phyloP scores from a whole-genome alignment of 2,329 filamentous ascomycete genomes.

The Whalleya microplaca region DNA sequence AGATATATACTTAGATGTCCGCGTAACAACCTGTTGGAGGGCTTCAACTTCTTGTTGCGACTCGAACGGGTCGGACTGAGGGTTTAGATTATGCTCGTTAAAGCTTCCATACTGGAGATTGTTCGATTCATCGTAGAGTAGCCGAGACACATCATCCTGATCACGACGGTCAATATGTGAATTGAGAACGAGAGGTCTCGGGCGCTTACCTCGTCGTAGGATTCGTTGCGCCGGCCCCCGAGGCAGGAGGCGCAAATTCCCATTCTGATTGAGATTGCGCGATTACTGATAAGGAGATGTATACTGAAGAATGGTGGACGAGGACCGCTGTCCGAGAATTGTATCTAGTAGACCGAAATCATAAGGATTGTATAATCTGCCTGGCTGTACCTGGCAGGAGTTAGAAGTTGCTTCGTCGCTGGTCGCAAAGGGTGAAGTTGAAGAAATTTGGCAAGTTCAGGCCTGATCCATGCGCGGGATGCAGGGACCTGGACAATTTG shows the following conservation, averaged over 20 bases:
- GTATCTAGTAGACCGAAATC: conserved; percentile 25
- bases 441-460: conserved; percentile 20
- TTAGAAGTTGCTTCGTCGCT: conserved; percentile 31
- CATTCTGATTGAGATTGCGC: conserved; percentile 44
- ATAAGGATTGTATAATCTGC: conserved; percentile 42
- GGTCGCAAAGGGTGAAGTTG: conserved; percentile 29
- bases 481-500: not conserved
- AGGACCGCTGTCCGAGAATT: conserved; percentile 29
- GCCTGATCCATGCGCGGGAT: conserved; percentile 11
- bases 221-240: conserved; percentile 53
- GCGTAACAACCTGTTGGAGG: conserved; percentile 64
- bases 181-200: not conserved
- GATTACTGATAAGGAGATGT: conserved; percentile 8
- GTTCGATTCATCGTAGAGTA: conserved; percentile 65
- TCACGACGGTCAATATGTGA: conserved; percentile 11
- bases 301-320: conserved; percentile 14
- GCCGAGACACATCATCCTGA: conserved; percentile 61
- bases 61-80: conserved; percentile 64
- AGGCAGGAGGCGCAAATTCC: conserved; percentile 66
- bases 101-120: conserved; percentile 66
- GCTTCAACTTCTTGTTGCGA: conserved; percentile 67
- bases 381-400: conserved; percentile 36
- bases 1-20: conserved; percentile 61
- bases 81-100: conserved; percentile 56
- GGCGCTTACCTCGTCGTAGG: conserved; percentile 57